Base-by-base conservation (phyloP, 2,329 filamentous ascomycete species). In the Alternaria rosae region DNA sequence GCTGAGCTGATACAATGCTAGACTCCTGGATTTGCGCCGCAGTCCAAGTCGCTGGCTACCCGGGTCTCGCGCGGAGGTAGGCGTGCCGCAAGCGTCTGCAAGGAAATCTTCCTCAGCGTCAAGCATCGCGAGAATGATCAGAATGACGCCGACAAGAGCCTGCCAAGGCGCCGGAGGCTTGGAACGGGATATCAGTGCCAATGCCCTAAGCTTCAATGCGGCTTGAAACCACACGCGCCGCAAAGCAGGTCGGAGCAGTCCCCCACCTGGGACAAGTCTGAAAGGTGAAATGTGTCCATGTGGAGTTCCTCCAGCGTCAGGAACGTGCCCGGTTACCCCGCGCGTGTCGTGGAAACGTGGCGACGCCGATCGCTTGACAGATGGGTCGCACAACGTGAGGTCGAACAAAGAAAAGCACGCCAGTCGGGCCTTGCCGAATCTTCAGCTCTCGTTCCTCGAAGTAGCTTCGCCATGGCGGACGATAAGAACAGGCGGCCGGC, bases 361-460 rank as follows among this genome's bases (percentile, higher is more conserved):
- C 59, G 60, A 57, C 47, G 57, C 26, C 6, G 20, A 45, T 35
- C 38, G 54, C 61, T 62, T 55, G 38, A 54, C 35, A 45, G 45
- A 30, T 48, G 35, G 57, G 41, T 56, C 47, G 56, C 35, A 58
- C 54, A 32, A 38, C 48, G 44, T 57, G 21, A 51, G 63, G 21
- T 57, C 28, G 48, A 54, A 67, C 54, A 61, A 67, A 65, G 61
- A 57, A 59, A 35, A 41, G 21, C 28, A 54, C 32, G 35, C 54
- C 20, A 50, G 57, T 61, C 55, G 54, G 59, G 28, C 20, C 17
- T 20, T 61, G 35, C 25, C 38, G 8, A 53, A 54, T 48, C 44
- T 47, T 20, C 50, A 59, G 41, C 50, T 52, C 54, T 56, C 38
- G 54, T 43, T 61, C 53, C 58, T 44, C 58, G 50, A 51, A 28